Evolutionary conservation across 768 basidiomycete species (phyloP).

Genomic region (Lactarius pseudohatsudake): DNA sequence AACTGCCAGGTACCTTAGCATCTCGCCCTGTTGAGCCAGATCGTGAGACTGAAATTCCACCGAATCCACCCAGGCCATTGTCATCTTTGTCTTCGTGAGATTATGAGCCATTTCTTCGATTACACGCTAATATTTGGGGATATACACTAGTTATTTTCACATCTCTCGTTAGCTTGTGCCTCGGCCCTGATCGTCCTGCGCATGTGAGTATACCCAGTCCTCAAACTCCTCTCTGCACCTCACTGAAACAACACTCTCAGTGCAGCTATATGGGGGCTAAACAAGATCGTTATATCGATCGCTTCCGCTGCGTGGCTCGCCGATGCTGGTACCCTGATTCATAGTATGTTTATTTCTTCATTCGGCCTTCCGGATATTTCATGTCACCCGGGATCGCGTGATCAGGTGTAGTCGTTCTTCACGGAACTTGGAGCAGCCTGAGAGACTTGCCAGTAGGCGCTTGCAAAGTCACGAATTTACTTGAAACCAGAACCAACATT

Average conservation of each 20-base stretch:
- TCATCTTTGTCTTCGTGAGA: not conserved
- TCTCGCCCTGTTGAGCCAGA: not conserved
- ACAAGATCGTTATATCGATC: conserved; percentile 3
- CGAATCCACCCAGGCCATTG: not conserved
- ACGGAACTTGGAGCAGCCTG: not conserved
- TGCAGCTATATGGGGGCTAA: conserved; percentile 9
- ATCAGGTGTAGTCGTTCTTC: not conserved
- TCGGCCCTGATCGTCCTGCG: conserved; percentile 19
- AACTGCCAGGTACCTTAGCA: not conserved
- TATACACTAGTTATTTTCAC: conserved; percentile 3
- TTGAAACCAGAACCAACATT: conserved; percentile 1
- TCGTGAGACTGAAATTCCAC: not conserved
- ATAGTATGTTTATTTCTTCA: not conserved
- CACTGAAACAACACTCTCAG: not conserved
- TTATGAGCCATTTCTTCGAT: too few species aligned
- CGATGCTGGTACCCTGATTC: not conserved
- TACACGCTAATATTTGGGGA: not conserved
- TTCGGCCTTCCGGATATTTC: not conserved
- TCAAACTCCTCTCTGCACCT: not conserved
- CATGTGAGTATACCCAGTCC: conserved; percentile 11
- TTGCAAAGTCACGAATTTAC: not conserved
- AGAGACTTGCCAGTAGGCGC: too few species aligned
- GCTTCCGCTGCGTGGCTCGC: not conserved
- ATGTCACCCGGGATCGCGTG: not conserved
- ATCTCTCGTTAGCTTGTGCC: conserved; percentile 8